phyloP scores from a whole-genome alignment of 441 rosid genomes.

The Theobroma grandiflorum region DNA sequence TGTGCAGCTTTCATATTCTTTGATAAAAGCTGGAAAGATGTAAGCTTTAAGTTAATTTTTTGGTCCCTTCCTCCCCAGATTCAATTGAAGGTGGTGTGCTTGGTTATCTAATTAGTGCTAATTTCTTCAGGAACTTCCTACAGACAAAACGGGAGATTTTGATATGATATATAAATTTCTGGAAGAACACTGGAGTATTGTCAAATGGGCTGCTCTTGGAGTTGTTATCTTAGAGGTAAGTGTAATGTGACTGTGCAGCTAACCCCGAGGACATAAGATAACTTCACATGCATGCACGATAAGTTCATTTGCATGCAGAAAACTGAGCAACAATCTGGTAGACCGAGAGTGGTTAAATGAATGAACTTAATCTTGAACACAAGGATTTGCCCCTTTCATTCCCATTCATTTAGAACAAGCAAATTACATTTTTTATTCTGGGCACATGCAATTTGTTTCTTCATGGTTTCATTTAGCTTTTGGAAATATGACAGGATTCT shows the following conservation, averaged over 20 bases:
- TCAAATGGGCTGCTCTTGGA: slow-evolving; percentile 96
- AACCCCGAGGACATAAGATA: slow-evolving; percentile 13
- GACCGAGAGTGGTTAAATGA: background rate
- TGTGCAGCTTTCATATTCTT: slow-evolving; percentile 91
- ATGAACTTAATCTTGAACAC: background rate
- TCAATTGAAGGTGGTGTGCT: slow-evolving; percentile 14
- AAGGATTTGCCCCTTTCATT: background rate
- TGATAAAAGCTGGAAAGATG: slow-evolving; percentile 89
- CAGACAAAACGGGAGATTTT: slow-evolving; percentile 88
- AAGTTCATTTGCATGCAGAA: background rate
- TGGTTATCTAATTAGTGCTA: background rate
- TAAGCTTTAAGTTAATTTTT: slow-evolving; percentile 42
- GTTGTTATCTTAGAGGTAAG: slow-evolving; percentile 86
- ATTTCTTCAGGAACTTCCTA: slow-evolving; percentile 75
- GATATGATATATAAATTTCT: slow-evolving; percentile 76
- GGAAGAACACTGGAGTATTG: slow-evolving; percentile 81
- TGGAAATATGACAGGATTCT: slow-evolving; percentile 21
- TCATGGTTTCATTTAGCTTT: background rate
- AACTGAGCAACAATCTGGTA: background rate
- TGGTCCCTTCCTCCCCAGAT: background rate
- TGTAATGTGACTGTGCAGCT: slow-evolving; percentile 1
- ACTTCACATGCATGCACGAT: background rate
- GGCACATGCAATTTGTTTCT: slow-evolving; percentile 5
- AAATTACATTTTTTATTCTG: background rate
- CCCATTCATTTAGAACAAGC: background rate